Percentiles rank a stretch among this genome's conserved stretches.
Evolutionary conservation across 768 basidiomycete genomes (phyloP).

Genomic region (Auriscalpium orientale): DNA sequence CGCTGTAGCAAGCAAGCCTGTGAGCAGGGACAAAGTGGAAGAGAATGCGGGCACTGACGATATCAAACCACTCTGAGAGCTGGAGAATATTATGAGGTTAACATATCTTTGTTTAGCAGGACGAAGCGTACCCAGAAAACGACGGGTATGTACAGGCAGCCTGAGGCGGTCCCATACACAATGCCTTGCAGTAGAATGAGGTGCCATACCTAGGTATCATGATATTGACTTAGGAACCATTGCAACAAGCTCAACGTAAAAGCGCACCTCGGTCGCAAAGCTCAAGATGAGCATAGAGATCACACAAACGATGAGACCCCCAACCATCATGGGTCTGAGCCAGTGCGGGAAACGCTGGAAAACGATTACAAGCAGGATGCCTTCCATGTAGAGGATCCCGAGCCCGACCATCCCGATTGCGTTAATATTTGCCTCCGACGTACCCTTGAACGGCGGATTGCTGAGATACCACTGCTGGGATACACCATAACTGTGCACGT

Average conservation of each 20-base stretch:
- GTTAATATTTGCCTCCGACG: not conserved
- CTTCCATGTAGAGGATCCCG: not conserved
- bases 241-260: no score
- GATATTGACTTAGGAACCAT: not conserved
- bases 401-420: not conserved
- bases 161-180: slow-evolving; percentile 15
- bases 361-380: slow-evolving; percentile 9
- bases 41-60: not conserved
- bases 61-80: slow-evolving; percentile 19
- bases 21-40: not conserved
- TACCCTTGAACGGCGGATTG: not conserved
- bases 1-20: not conserved
- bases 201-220: slow-evolving; percentile 16
- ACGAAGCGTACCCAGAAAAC: not conserved
- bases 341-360: slow-evolving; percentile 17
- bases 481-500: slow-evolving; percentile 1
- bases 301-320: slow-evolving; percentile 11
- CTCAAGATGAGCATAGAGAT: slow-evolving; percentile 13
- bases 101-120: not conserved
- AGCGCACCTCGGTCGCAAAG: slow-evolving; percentile 14
- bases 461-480: slow-evolving; percentile 1
- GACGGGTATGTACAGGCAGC: slow-evolving; percentile 1
- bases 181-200: slow-evolving; percentile 18
- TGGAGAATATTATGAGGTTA: not conserved
- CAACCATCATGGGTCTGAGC: slow-evolving; percentile 12